Evolutionary conservation across 2,329 filamentous ascomycete genomes (phyloP), one percentile per base, ranked within the genome.

Genomic region (Epichloe hybrida): DNA sequence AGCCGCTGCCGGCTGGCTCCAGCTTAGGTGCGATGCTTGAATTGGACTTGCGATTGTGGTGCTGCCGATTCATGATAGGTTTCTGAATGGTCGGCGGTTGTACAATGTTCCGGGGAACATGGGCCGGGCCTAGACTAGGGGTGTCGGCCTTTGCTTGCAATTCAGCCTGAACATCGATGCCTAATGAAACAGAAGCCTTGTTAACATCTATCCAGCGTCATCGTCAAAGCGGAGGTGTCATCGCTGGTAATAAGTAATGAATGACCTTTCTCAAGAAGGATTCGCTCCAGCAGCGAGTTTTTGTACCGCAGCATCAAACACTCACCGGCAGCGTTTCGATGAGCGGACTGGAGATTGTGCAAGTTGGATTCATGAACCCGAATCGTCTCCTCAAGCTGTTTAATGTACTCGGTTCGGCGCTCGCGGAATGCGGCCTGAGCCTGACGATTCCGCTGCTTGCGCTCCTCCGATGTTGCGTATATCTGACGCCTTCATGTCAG

Each of bases 251-350:
- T 17, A 39, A 48, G 41, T 44, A 41, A 41, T 31, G 21, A 91
- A 41, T 48, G n/a, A 93, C 89, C 90, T 77, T 97, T 97, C 71
- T 98, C 93, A 38, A 98, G 77, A 49, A 98, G 77, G 62, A 98
- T 95, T 53, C 93, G 82, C 71, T 98, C 93, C 37, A 98, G 78
- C 46, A 97, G 74, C 40, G 93, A 97, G 68, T 97, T 98, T 74
- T 97, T 97, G 69, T 97, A 98, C 53, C 93, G 85, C 60, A 98
- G 76, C 93, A 98, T 97, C 63, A 97, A 71, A 66, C 93, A 97
- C 69, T 97, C 93, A 67, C 97, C 93, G 52, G 91, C 89, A 52
- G 93, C 93, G 62, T 82, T 90, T 60, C 93, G 87, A 65, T 97
- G 93, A 57, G 89, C 94, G 62, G 91, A 86, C 70, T 97, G 93